Conservation (phyloP, 129 eudicot genomes). For the Tanacetum coccineum region DNA sequence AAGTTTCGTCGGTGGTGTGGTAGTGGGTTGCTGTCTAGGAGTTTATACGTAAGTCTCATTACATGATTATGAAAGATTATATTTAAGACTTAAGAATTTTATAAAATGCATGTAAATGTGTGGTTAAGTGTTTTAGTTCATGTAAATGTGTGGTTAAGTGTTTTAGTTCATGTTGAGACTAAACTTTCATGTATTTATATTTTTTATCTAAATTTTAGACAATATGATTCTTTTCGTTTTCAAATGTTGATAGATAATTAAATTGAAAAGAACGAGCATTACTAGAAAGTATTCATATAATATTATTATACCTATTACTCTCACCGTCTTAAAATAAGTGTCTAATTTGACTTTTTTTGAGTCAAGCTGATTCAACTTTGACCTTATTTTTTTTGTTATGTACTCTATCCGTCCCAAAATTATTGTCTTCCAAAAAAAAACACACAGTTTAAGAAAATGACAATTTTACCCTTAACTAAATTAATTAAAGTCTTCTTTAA, state of each 20-base stretch:
- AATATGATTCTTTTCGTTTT: not conserved
- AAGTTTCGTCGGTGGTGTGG: slow-evolving; percentile 42
- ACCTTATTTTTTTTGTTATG: no score
- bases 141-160: not conserved
- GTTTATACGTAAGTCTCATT: slow-evolving; percentile 24
- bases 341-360: no score
- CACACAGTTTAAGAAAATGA: no score
- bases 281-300: not conserved
- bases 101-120: not conserved
- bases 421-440: no score
- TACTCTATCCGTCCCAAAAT: no score
- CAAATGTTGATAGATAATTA: not conserved
- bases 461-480: no score
- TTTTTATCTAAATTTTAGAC: no score
- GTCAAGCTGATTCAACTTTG: no score
- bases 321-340: no score
- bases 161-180: not conserved
- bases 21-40: slow-evolving; percentile 30
- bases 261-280: not conserved
- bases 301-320: no score
- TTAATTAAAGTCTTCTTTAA: no score
- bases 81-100: not conserved
- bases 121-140: not conserved
- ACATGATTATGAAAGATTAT: slow-evolving; percentile 15
- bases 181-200: not conserved